Base-by-base conservation (phyloP, 1,284 basidiomycete species). In the Ceratobasidium sp. region DNA sequence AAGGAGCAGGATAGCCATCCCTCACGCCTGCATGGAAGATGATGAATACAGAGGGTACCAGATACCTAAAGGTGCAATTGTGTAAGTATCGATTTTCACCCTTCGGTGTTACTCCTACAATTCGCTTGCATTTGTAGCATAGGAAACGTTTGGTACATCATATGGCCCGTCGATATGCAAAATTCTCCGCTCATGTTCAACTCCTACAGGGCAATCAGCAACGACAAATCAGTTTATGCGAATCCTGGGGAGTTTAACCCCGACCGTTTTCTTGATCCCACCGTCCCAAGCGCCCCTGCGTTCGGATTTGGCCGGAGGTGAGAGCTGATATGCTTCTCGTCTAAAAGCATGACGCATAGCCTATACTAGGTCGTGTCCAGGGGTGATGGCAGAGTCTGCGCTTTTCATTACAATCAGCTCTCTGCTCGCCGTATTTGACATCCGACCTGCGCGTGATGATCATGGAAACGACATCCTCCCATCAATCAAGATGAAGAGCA, bases 241-340 rank as follows among this genome's bases (percentile, higher is more conserved):
- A 48, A 78, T 13, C 76, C 77, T 4, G 34, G 66, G 24, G 9
- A 43, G 41, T 78, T 78, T 75, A 63, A 74, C 11, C 78, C 78
- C 16, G 76, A 75, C 37, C 77, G 78, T 4, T 77, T 76, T 65
- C 56, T 76, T 16, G 62, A 76, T 14, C 53, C 65, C 11, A 41
- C 39, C 2, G 34, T 34, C 1, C 65, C 65, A 27, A 29, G 27
- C 14, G 34, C 65, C 5, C 65, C 65, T 14, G 29, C 51, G 24
- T 69, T 69, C 29, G 65, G 65, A 22, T 69, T 69, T 43, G 51
- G 51, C 22, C 31, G 62, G 48, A 74, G 51, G 74, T 64, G 46
- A 56, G 63, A 27, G 19, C 16, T 13, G 11, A 16, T 16, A 3
- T n/a, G 7, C 2, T 5, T 19, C 34, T 34, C 27, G 14, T 29